Base-by-base conservation (phyloP, 2,329 filamentous ascomycete species). In the Aspergillus persii region DNA sequence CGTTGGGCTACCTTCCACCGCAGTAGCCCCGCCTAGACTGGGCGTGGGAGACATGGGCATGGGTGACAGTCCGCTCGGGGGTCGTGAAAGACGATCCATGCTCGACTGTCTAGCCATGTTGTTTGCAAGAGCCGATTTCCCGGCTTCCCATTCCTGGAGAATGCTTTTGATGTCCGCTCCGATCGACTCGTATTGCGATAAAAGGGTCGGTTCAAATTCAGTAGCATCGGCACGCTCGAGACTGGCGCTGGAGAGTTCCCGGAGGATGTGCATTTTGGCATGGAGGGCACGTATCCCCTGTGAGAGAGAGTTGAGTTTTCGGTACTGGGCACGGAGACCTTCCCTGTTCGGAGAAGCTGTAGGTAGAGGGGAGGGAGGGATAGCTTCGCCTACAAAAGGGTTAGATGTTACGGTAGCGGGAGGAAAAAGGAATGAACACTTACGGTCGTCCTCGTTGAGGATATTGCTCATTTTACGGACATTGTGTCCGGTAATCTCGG, bases 141-240 rank as follows among this genome's bases (percentile, higher is more conserved):
- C 95, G 54, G 89, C 85, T 68, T 96, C 91, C 93, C 93, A 96
- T 63, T 92, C 90, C 63, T 89, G 84, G 75, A 93, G 86, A 53
- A 96, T 79, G 48, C 88, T 85, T 72, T 89, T 89, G 49, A 99
- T 82, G 70, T 99, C 95, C 29, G 88, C 83, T 2, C 95, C 95
- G 63, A 99, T 96, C 4, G 92, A 94, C 58, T 99, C 95, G 74
- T 98, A 99, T 70, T 98, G 95, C 26, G 87, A 79, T 83, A 96
- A 88, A 44, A 98, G 82, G 62, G 87, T 88, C 0, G 88, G 84
- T 0, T 90, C 91, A 15, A 96, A 83, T 65, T 96, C 90, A 3
- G 86, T 86, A 4, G 81, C 73, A 61, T 79, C 86, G 41, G 90
- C 87, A 66, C 89, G 87, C 68, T 96, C 90, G 30, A 96, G 77